These are phyloP conservation scores for Chalaropsis ovoidea DNA, from an alignment of 2,329 filamentous ascomycete species.

Conservation along the genomic window DNA sequence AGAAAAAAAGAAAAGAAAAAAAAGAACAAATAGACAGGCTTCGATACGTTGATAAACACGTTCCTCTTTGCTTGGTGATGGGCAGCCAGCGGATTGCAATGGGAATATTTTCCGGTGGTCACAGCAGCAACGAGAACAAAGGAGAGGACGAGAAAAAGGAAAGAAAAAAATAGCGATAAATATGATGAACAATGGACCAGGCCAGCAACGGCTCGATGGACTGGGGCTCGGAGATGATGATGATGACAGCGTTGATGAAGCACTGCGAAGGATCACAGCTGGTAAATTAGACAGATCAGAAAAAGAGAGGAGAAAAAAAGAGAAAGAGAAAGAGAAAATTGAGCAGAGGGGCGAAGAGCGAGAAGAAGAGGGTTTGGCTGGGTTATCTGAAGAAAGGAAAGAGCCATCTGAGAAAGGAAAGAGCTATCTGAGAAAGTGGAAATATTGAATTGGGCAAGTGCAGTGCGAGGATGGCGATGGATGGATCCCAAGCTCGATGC, in stretches of 20 bases:
- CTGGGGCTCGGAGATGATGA: slow-evolving; percentile 11
- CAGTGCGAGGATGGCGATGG: too few species aligned
- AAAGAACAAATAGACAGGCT: neutral
- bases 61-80: neutral
- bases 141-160: slow-evolving; percentile 5
- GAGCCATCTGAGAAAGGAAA: too few species aligned
- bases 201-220: neutral
- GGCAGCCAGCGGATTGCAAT: neutral
- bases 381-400: too few species aligned
- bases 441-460: too few species aligned
- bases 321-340: neutral
- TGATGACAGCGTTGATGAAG: slow-evolving; percentile 8
- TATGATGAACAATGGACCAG: slow-evolving; percentile 8
- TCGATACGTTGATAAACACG: slow-evolving; percentile 13
- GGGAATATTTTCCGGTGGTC: slow-evolving; percentile 6
- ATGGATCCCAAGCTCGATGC: too few species aligned
- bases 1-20: neutral
- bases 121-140: slow-evolving; percentile 10
- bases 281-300: slow-evolving; percentile 9
- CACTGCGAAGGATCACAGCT: slow-evolving; percentile 12
- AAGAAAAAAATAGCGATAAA: slow-evolving; percentile 13
- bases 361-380: neutral
- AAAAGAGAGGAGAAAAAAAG: neutral
- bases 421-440: too few species aligned
- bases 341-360: neutral